Evolutionary conservation across 352 stramenopile species (phyloP), one percentile per base, ranked within the genome.

Genomic region (Salisapilia sapeloensis): DNA sequence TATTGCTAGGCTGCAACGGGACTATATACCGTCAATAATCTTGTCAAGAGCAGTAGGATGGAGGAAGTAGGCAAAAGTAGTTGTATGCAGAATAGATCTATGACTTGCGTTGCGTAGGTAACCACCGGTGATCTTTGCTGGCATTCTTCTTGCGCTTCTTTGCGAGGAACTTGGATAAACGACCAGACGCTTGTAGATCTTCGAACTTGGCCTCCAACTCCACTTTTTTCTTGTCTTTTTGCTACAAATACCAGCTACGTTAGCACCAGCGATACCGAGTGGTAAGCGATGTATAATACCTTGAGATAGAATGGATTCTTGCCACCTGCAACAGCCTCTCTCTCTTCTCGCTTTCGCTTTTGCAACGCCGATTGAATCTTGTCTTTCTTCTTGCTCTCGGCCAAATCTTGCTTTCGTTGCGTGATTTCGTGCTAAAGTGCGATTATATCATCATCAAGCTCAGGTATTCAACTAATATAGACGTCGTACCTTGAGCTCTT

Each of bases 131-230:
- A 45, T 95, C 83, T 38, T 95, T 95, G 50, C 72, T 87, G 28
- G 83, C 81, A 46, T 94, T 94, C 59, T 91, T 92, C 60, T 92
- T 93, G 33, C 83, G 65, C 41, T 92, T 92, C 51, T 93, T 94
- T 33, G 83, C 78, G 78, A 95, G 86, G 42, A 92, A 94, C 48
- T 93, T 94, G 33, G 72, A 81, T 31, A 95, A 48, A 28, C 69
- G 78, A n/a, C 83, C 83, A 12, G 60, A 72, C 27, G 89, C 70
- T 42, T 89, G 63, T 18, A 95, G 47, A 33, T 89, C 75, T 41
- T 94, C 64, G 60, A 93, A 95, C 42, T 91, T 90, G 53, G 82
- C 61, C 18, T 93, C 63, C 17, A 94, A 56, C 49, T 92, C 81
- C 20, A 94, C 27, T 40, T 77, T 83, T 42, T 92, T 91, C 66